A percentile compares a stretch with the other conserved stretches of the same genome.
phyloP scores from a whole-genome alignment of 768 basidiomycete genomes.

The Agrocybe chaxingu region DNA sequence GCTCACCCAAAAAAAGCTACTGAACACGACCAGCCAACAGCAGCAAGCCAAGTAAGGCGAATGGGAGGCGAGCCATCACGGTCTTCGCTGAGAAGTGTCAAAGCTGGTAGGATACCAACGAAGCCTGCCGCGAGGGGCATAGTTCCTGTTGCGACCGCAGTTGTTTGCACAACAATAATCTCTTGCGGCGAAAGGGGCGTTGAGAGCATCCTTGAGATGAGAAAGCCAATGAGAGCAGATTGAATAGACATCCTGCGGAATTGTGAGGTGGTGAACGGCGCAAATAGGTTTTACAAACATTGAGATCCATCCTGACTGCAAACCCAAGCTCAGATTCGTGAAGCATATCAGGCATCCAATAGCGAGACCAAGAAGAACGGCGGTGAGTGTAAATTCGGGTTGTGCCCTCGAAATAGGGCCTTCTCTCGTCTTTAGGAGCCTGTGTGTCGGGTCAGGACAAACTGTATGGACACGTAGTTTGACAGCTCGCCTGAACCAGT shows the following conservation, averaged over 20 bases:
- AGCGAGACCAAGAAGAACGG: slow-evolving; percentile 72
- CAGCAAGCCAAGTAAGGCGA: slow-evolving; percentile 65
- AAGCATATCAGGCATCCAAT: slow-evolving; percentile 90
- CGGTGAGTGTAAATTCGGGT: slow-evolving; percentile 45
- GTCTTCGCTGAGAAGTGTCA: slow-evolving; percentile 70
- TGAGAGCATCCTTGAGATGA: slow-evolving; percentile 73
- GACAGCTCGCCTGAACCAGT: slow-evolving; percentile 19
- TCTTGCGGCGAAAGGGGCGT: slow-evolving; percentile 84
- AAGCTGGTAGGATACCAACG: slow-evolving; percentile 91
- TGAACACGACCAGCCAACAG: slow-evolving; percentile 84
- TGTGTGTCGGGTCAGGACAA: slow-evolving; percentile 2
- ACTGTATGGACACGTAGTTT: background rate
- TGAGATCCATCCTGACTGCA: slow-evolving; percentile 89
- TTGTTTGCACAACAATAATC: slow-evolving; percentile 92
- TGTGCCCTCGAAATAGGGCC: slow-evolving; percentile 20
- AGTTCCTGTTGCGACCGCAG: slow-evolving; percentile 89
- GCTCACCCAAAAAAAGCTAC: slow-evolving; percentile 89
- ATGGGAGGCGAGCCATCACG: slow-evolving; percentile 79
- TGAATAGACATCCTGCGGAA: slow-evolving; percentile 86
- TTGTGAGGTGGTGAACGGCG: background rate
- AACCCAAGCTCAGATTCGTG: slow-evolving; percentile 86
- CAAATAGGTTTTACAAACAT: slow-evolving; percentile 46
- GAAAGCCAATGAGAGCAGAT: slow-evolving; percentile 88
- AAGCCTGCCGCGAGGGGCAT: slow-evolving; percentile 87
- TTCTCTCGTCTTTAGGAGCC: slow-evolving; percentile 10